Evolutionary conservation across 768 basidiomycete genomes (phyloP), one percentile per base, ranked within the genome.

Genomic region (Fibroporia radiculosa): DNA sequence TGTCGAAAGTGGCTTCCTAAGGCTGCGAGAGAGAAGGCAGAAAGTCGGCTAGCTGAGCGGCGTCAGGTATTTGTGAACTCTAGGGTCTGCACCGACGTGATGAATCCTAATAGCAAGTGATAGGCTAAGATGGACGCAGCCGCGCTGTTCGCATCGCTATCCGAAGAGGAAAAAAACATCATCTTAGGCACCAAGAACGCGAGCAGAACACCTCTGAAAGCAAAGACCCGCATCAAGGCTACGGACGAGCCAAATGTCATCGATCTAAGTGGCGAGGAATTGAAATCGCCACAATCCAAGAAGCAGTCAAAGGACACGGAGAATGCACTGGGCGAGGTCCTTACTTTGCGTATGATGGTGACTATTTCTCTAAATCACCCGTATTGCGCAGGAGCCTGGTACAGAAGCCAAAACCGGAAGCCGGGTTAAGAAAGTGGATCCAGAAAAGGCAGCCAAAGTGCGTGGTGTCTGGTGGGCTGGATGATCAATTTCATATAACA

Each of bases 1-100:
- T 68, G 73, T 50, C 65, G 66, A 47, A 70, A 75, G 45, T 83
- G 82, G 75, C 60, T 92, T 25, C 84, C 86, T 0, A 80, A 77
- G 57, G 78, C 74, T 56, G 71, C 72, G 11, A 67, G 68, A 50
- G 80, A 83, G 50, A 86, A 75, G 56, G 77, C 74, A 0, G 76
- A 82, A 40, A 61, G 57, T 7, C 72, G 91, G 55, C 62, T 71
- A 7, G 66, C 69, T 19, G 90, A 93, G 52, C 72, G 91, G 47
- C 50, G 70, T 14, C 78, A 81, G 69, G 88, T 82, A 40, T 38
- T 74, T 56, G 8, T 12, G n/a, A n/a, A n/a, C 20, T 42, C 29
- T 42, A 31, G 29, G 14, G 11, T 6, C 16, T 14, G 24, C n/a
- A 37, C 28, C 8, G 20, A 24, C 19, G 33, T 24, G 11, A 28